A percentile compares a stretch with the other conserved stretches of the same genome.
These are phyloP conservation scores for Trichosporon sp. DNA, from an alignment of 1,284 basidiomycete species.

Conservation along the genomic window DNA sequence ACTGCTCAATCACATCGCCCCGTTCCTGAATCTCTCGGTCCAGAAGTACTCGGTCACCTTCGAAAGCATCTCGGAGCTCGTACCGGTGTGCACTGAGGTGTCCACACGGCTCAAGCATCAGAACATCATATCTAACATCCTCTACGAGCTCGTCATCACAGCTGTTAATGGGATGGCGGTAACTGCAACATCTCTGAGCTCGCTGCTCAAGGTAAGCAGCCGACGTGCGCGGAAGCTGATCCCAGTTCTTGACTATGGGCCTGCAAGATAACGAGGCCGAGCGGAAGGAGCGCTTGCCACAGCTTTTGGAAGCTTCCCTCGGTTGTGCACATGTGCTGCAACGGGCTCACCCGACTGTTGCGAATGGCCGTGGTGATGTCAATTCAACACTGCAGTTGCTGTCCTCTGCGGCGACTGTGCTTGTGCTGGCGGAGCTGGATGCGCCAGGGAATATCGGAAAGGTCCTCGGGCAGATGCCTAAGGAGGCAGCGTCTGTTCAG, in stretches of 20 bases:
- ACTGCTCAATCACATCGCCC: conserved; percentile 35
- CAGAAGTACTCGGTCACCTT: conserved; percentile 24
- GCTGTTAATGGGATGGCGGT: conserved; percentile 27
- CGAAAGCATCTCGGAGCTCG: conserved; percentile 12
- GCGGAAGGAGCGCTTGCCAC: background rate
- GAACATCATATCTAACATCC: conserved; percentile 29
- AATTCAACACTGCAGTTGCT: conserved; percentile 21
- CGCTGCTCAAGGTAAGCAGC: conserved; percentile 24
- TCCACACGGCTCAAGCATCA: conserved; percentile 18
- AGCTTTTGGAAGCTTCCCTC: conserved; percentile 21
- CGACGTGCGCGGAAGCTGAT: background rate
- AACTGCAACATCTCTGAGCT: conserved; percentile 20
- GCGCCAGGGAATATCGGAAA: conserved; percentile 22
- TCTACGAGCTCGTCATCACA: conserved; percentile 26
- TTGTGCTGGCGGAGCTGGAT: conserved; percentile 28
- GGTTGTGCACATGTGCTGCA: conserved; percentile 31
- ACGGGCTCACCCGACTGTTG: conserved; percentile 26
- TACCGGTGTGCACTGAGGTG: conserved; percentile 9
- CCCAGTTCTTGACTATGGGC: conserved; percentile 11
- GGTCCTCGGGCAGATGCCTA: conserved; percentile 17
- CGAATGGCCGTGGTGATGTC: conserved; percentile 10
- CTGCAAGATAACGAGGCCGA: conserved; percentile 4
- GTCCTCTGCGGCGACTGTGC: conserved; percentile 21
- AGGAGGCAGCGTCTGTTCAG: conserved; percentile 24
- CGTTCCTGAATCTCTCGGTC: conserved; percentile 30